A percentile compares a stretch with the other conserved stretches of the same genome.
phyloP scores from a whole-genome alignment of 208 protist genomes.

The Jaenimonas drosophilae region DNA sequence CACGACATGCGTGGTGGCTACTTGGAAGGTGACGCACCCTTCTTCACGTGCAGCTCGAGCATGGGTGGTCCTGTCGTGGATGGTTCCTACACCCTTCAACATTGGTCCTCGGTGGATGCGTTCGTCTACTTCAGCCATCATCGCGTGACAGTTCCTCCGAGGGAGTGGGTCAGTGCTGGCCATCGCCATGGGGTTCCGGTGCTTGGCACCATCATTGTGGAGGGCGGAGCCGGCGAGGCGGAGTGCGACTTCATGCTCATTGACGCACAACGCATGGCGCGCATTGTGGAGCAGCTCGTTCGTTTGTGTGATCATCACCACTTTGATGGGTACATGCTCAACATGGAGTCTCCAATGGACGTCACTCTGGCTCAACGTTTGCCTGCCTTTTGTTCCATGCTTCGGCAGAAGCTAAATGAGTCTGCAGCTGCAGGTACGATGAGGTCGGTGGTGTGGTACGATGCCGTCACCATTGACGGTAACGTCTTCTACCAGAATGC shows the following conservation, averaged over 20 bases:
- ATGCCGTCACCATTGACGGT: conserved; percentile 63
- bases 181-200: conserved; percentile 74
- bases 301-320: conserved; percentile 46
- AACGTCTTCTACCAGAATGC: conserved; percentile 67
- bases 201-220: conserved; percentile 82
- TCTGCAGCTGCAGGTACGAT: background rate
- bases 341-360: conserved; percentile 65
- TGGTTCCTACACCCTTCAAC: conserved; percentile 41
- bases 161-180: conserved; percentile 59
- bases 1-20: conserved; percentile 80
- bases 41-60: conserved; percentile 10
- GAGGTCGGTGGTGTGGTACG: conserved; percentile 84
- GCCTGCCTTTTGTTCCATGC: conserved; percentile 38
- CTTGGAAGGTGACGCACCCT: conserved; percentile 19
- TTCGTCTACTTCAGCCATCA: conserved; percentile 90
- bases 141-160: conserved; percentile 71
- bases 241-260: conserved; percentile 30
- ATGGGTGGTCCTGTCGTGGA: conserved; percentile 9
- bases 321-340: conserved; percentile 91
- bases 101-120: conserved; percentile 65
- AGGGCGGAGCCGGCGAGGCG: conserved; percentile 25
- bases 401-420: conserved; percentile 18
- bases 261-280: conserved; percentile 22
- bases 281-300: conserved; percentile 39
- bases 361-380: conserved; percentile 28